Evolutionary conservation across 169 alveolate species (phyloP), one percentile per base, ranked within the genome.

Genomic region (Plasmodium reichenowi): DNA sequence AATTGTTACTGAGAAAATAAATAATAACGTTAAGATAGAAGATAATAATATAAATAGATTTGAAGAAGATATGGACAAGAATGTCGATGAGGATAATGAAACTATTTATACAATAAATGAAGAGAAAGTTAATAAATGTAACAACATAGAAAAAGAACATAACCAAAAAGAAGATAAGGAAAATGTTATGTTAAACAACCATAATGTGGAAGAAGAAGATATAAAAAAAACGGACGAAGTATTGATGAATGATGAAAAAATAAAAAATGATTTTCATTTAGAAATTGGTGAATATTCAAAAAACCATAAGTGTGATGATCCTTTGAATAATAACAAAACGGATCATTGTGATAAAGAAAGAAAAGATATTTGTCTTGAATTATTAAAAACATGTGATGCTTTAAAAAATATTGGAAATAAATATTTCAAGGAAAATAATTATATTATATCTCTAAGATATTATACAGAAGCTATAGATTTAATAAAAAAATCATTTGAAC

Each of bases 371-470:
- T 54, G 86, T 48, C 6, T 83, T 50, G 91, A 83, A 72, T 59
- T 83, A 22, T 54, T 83, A 26, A 83, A 83, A 56, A 58, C 24
- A 3, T 83, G 91, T 83, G 85, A 68, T 52, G 83, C 91, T 52
- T 32, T 83, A 24, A 86, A 86, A 72, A 86, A 86, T 62, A 10
- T 86, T 43, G 92, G 92, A 32, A 86, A 86, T 56, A 86, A 86
- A n/a, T 72, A 86, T 50, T 86, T 86, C 56, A 86, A 86, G 5
- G 92, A 86, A 73, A 71, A 86, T 48, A 72, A 86, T 54, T 86
- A 86, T 52, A n/a, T 64, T 8, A 8, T 54, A 5, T 72, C 88
- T 8, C 5, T 47, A 17, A 86, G 72, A 54, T 72, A 59, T 72
- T 86, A 86, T 54, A 59, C 86, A 10, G 54, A 20, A 48, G 92